Base-by-base conservation (phyloP, 164 flowering plant species). In the Stephania cephalantha region DNA sequence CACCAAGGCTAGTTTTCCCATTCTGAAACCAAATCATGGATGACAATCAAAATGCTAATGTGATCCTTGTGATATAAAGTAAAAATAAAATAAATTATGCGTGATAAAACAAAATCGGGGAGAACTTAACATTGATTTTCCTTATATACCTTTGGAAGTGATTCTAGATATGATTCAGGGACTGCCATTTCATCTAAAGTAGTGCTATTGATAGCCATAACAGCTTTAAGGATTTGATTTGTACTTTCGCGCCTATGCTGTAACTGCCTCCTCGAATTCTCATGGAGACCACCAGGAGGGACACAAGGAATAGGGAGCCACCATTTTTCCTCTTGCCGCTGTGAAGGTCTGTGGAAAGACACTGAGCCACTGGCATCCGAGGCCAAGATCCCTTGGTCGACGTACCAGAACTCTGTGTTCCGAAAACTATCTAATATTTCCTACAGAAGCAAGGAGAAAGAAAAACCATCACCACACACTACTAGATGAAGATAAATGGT, bases 281-380 rank as follows among this genome's bases (percentile, higher is more conserved):
- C 98, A 42, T 77, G 78, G 63, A 96, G 91, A 50, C 98, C 98
- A 46, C 86, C 86, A 9, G 86, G 61, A 35, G 97, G 92, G 20
- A 96, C 89, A 58, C 94, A 91, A n/a, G 99, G 99, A 15, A 92
- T 93, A 50, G 98, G 99, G 20, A 96, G 87, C 99, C 99, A 96
- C 99, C 99, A 96, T 75, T 94, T 96, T 76, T 96, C 98, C 82
- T 91, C 93, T 73, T 96, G 95, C 66, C 99, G 84, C 73, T 91
- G 91, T 66, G 83, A 73, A 12, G 88, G 78, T 84, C 84, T 89
- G 5, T 85, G 88, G 73, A 87, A 88, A 53, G 98, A 89, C 71
- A 85, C 84, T 15, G 97, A 90, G 0, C 91, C 91, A 86, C 86
- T 89, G 29, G 87, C 84, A 31, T 88, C 91, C 12, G 90, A 74